Evolutionary conservation across 1,284 basidiomycete genomes (phyloP), one percentile per base, ranked within the genome.

Genomic region (Cystobasidium pallidum): DNA sequence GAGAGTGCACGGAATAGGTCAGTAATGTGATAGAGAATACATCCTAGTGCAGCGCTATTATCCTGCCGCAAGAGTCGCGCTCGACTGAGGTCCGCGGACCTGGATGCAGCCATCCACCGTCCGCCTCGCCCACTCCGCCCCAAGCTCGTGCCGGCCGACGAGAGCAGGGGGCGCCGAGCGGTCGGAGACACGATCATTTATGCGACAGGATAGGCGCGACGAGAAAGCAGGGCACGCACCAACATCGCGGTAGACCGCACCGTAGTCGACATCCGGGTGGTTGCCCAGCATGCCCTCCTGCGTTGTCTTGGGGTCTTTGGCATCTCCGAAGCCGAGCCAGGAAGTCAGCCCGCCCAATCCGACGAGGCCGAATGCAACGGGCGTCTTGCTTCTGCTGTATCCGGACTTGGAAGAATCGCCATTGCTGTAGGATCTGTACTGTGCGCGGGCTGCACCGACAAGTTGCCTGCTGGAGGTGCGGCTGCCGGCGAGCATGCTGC

Each of bases 231-330:
- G 26, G 24, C 17, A 65, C 73, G n/a, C 51, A 74, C 62, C 78
- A 80, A 96, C 88, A 73, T 82, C 85, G 83, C 94, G 90, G 85
- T 96, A 96, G 24, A 95, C 91, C 51, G 70, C 65, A 61, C 77
- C 75, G 66, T 77, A 78, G 75, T 78, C 76, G 55, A 78, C 76
- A 63, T 75, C 41, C 41, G 73, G 28, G 24, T 73, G 70, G n/a
- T 49, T 51, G 13, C 75, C 75, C 2, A 75, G 73, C 43, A 75
- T 75, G 52, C 70, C 66, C 51, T 77, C 68, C 43, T 62, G 74
- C 24, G 75, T 71, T 1, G 73, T 65, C 62, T 76, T 76, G n/a
- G 72, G 28, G 32, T 71, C 68, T 30, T 72, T 70, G 21, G 57
- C 63, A 28, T 64, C 54, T 13, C 58, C 54, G 26, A 74, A 43